Conservation (phyloP, 2,329 filamentous ascomycete genomes). For the Teratosphaeriaceae sp. region DNA sequence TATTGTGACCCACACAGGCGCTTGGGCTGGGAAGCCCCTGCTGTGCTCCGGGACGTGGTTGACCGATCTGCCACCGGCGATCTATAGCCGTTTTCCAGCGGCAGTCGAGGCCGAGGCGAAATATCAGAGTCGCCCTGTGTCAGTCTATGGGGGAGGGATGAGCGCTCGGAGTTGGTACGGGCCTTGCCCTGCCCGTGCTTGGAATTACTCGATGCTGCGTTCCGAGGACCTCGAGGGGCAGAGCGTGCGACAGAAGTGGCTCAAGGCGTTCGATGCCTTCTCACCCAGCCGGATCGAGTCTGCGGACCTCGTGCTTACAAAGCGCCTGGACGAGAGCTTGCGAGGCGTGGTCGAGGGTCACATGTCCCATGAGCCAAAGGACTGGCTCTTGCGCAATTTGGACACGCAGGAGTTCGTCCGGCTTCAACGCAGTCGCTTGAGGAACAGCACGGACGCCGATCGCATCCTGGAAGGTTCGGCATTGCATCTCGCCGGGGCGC, state of each 20-base stretch:
- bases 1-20: not conserved
- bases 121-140: not conserved
- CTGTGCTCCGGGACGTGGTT: constrained; percentile 9
- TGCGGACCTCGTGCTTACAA: no score
- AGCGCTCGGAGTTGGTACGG: not conserved
- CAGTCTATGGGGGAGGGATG: no score
- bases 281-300: not conserved
- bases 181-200: constrained; percentile 6
- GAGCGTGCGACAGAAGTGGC: not conserved
- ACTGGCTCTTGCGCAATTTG: constrained; percentile 7
- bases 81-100: constrained; percentile 2
- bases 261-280: not conserved
- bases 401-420: constrained; percentile 4
- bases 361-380: not conserved
- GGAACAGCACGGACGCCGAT: not conserved
- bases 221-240: not conserved
- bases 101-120: not conserved
- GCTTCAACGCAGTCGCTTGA: not conserved
- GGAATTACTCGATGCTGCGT: constrained; percentile 1
- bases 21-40: constrained; percentile 8
- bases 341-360: not conserved
- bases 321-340: no score
- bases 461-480: no score
- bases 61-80: constrained; percentile 2
- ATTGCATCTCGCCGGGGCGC: not conserved